phyloP scores from a whole-genome alignment of 768 basidiomycete genomes.

The Boletales sp. region DNA sequence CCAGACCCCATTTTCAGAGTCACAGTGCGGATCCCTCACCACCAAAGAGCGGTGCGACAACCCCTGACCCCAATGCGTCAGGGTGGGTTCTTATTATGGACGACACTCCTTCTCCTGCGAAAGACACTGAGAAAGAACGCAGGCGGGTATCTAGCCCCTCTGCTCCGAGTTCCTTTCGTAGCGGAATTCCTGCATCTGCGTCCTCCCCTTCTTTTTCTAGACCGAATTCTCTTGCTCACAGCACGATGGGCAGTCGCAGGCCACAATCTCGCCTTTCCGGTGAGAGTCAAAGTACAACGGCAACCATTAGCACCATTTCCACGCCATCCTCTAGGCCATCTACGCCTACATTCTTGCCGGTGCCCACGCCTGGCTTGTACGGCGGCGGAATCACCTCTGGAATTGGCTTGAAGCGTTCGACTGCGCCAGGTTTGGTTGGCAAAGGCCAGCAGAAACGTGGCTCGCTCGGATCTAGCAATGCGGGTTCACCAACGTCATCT shows the following conservation, averaged over 20 bases:
- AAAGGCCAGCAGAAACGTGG: slow-evolving; percentile 52
- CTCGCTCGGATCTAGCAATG: slow-evolving; percentile 51
- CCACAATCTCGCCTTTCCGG: slow-evolving; percentile 75
- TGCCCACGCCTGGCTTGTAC: slow-evolving; percentile 54
- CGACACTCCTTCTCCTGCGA: slow-evolving; percentile 70
- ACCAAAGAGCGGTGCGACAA: slow-evolving; percentile 36
- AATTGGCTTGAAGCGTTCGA: slow-evolving; percentile 57
- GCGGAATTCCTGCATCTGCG: slow-evolving; percentile 43
- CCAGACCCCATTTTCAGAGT: slow-evolving; percentile 33
- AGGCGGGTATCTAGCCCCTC: slow-evolving; percentile 63
- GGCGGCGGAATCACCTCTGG: slow-evolving; percentile 34
- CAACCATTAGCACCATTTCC: slow-evolving; percentile 58
- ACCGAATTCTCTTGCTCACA: slow-evolving; percentile 41
- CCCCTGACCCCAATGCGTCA: slow-evolving; percentile 56
- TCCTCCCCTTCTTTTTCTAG: slow-evolving; percentile 45
- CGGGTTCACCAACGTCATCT: slow-evolving; percentile 28
- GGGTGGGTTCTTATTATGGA: slow-evolving; percentile 93
- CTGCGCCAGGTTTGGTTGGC: slow-evolving; percentile 42
- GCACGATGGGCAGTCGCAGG: slow-evolving; percentile 48
- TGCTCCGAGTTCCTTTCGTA: slow-evolving; percentile 50
- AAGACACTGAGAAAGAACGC: slow-evolving; percentile 51
- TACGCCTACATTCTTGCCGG: slow-evolving; percentile 75
- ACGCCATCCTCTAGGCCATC: slow-evolving; percentile 68
- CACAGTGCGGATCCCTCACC: slow-evolving; percentile 43
- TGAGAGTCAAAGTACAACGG: slow-evolving; percentile 51